These are phyloP conservation scores for Coniferiporia weirii DNA, from an alignment of 1,284 basidiomycete species.

Conservation along the genomic window DNA sequence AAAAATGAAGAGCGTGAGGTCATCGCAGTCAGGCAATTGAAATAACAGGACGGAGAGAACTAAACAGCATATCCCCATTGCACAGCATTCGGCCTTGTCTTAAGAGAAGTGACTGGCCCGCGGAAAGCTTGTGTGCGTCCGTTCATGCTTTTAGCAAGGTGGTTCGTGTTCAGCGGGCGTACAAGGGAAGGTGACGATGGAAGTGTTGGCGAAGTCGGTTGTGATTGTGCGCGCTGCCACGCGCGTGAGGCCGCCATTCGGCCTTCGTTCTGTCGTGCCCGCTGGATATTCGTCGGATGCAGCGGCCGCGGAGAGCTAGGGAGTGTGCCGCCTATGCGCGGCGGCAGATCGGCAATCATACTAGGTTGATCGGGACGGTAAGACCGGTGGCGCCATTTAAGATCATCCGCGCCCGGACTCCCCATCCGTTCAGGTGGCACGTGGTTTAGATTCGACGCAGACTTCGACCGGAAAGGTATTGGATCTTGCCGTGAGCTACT, in stretches of 20 bases:
- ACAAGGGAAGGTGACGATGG: not conserved
- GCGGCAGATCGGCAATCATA: not conserved
- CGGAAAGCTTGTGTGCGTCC: not conserved
- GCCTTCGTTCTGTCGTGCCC: not conserved
- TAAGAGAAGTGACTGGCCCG: not conserved
- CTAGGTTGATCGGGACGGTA: not conserved
- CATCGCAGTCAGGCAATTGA: not conserved
- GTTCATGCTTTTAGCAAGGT: not conserved
- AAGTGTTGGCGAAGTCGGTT: not conserved
- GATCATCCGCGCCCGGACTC: not conserved
- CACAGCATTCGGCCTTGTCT: not conserved
- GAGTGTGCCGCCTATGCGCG: not conserved
- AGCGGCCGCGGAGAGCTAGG: not conserved
- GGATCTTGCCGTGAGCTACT: slow-evolving; percentile 2
- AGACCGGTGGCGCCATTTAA: not conserved
- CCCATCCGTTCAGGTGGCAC: not conserved
- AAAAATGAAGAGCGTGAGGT: not conserved
- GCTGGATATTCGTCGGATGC: not conserved
- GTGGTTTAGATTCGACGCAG: slow-evolving; percentile 6
- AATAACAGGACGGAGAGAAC: not conserved
- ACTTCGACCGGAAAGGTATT: slow-evolving; percentile 6
- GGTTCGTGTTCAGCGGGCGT: not conserved
- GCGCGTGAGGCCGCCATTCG: not conserved
- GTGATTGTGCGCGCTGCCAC: not conserved
- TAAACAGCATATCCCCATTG: slow-evolving; percentile 12